Evolutionary conservation across 1,284 basidiomycete species (phyloP), one percentile per base, ranked within the genome.

Genomic region (Wallemia ichthyophaga): DNA sequence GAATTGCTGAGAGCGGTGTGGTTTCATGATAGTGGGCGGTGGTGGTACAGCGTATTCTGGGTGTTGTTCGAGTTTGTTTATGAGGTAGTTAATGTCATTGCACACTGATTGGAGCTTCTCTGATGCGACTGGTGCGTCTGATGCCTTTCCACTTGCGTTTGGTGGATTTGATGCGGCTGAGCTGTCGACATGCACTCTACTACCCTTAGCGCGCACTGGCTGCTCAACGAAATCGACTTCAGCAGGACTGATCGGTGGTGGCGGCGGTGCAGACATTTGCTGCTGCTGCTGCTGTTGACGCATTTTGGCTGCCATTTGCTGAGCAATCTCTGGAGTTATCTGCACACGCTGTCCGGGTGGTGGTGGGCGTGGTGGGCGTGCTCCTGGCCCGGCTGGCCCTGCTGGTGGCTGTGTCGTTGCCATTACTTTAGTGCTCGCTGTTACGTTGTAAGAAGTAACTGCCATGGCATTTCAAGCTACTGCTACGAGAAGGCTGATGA

Each of bases 31-130:
- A 55, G 81, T 79, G 1, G 82, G 78, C 1, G 86, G 86, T 1
- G 85, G 85, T 7, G 86, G 86, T 64, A 84, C 83, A 33, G 79
- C 75, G 56, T 76, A 78, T 23, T 68, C 63, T 17, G 85, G 82
- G 62, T 85, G 83, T 58, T 73, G 69, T 57, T 75, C 73, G 61
- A 89, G 74, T 27, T 84, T 73, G 60, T 78, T 77, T 15, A 84
- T 76, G 63, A 88, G 76, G 32, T 71, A 84, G 63, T 73, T 89
- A 61, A 85, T 72, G 57, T 70, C 69, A 56, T 74, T 69, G 68
- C n/a, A 17, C 3, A 48, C n/a, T 48, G 37, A 17, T 31, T 31
- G 7, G 28, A 31, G 28, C 28, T 31, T 31, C 28, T n/a, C n/a
- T n/a, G n/a, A n/a, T n/a, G n/a, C n/a, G n/a, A n/a, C n/a, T n/a